These are phyloP conservation scores for Eruca vesicaria DNA, from an alignment of 441 rosid genomes.

Conservation along the genomic window DNA sequence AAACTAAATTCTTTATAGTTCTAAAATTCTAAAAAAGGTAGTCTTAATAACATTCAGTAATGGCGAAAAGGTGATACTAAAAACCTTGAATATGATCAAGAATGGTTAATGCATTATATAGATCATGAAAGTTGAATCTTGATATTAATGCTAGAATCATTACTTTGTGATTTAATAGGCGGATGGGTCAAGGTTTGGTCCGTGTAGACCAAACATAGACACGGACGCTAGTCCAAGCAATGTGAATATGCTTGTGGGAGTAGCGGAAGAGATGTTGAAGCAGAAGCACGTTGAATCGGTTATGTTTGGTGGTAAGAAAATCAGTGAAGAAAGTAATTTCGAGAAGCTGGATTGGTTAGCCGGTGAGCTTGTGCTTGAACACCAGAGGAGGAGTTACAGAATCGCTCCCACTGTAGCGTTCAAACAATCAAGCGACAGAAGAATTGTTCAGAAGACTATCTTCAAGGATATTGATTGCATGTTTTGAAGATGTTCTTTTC, in stretches of 20 bases:
- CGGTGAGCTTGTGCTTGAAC: slow-evolving; percentile 78
- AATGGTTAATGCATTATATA: background rate
- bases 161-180: slow-evolving; percentile 54
- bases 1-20: no score
- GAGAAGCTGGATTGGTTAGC: slow-evolving; percentile 91
- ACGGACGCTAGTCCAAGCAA: slow-evolving; percentile 65
- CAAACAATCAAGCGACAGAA: slow-evolving; percentile 58
- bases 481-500: slow-evolving; percentile 12
- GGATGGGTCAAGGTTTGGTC: slow-evolving; percentile 69
- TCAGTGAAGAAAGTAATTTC: slow-evolving; percentile 62
- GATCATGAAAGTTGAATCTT: background rate
- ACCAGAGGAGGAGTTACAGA: slow-evolving; percentile 88
- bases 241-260: slow-evolving; percentile 61
- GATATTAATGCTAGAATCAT: background rate
- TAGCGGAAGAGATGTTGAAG: slow-evolving; percentile 87
- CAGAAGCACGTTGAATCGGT: slow-evolving; percentile 87
- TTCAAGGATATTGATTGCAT: slow-evolving; percentile 36
- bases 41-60: background rate
- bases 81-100: background rate
- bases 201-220: slow-evolving; percentile 62
- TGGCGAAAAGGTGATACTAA: background rate
- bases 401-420: slow-evolving; percentile 95
- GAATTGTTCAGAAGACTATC: slow-evolving; percentile 24
- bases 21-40: no score
- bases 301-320: slow-evolving; percentile 73